phyloP scores from a whole-genome alignment of 2,329 filamentous ascomycete species.

The Trichophyton equinum region DNA sequence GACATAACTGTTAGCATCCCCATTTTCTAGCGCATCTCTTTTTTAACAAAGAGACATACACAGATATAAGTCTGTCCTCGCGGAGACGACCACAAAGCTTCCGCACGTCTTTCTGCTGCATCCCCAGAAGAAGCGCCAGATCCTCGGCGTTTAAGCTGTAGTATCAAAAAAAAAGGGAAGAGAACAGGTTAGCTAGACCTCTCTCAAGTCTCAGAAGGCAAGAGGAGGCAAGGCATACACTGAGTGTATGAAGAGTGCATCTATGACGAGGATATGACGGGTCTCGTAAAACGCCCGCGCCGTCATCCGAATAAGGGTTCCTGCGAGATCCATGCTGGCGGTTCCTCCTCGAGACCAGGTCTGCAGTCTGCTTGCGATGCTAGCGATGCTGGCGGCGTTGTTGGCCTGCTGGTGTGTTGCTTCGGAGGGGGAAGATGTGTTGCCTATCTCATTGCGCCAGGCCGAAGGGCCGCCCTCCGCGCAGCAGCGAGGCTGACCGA shows the following conservation, averaged over 20 bases:
- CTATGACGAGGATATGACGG: slow-evolving; percentile 67
- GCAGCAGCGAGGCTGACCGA: not conserved
- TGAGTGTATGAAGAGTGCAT: slow-evolving; percentile 65
- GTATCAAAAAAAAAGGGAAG: not conserved
- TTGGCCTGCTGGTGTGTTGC: not conserved
- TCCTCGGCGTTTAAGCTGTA: slow-evolving; percentile 69
- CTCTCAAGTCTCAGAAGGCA: slow-evolving; percentile 5
- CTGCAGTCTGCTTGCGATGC: not conserved
- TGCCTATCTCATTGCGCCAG: slow-evolving; percentile 4
- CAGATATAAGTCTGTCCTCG: slow-evolving; percentile 72
- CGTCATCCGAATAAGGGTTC: slow-evolving; percentile 73
- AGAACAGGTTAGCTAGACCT: slow-evolving; percentile 8
- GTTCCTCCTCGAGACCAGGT: not conserved
- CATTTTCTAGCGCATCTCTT: not conserved
- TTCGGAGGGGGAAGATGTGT: not conserved
- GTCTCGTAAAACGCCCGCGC: slow-evolving; percentile 78
- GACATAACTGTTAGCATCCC: slow-evolving; percentile 11
- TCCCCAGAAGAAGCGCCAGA: slow-evolving; percentile 70
- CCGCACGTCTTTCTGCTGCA: slow-evolving; percentile 84
- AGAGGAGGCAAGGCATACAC: slow-evolving; percentile 38
- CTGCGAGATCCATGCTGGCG: slow-evolving; percentile 48
- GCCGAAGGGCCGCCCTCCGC: not conserved
- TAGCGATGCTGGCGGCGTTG: not conserved
- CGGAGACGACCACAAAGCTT: slow-evolving; percentile 74
- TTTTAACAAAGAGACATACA: slow-evolving; percentile 41